A percentile compares a stretch with the other conserved stretches of the same genome.
These are phyloP conservation scores for Hirsutella minnesotensis DNA, from an alignment of 2,329 filamentous ascomycete species.

Conservation along the genomic window DNA sequence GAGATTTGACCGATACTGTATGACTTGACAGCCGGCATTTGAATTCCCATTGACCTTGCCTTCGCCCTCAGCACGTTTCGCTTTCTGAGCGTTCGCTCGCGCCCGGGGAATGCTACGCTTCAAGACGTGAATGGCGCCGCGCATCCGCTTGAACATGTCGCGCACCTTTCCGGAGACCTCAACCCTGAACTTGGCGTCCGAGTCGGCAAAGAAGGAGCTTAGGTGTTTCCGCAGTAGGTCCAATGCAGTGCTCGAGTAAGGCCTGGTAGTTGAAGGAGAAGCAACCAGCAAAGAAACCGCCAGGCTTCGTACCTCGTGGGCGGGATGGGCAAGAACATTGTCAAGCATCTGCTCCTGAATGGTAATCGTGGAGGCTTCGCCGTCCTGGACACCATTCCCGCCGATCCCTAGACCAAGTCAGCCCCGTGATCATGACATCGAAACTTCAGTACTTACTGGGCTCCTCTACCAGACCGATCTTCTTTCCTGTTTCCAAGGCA, in stretches of 20 bases:
- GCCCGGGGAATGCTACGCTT: conserved; percentile 29
- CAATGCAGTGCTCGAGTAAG: conserved; percentile 54
- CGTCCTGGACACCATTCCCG: conserved; percentile 5
- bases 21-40: conserved; percentile 13
- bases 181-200: conserved; percentile 75
- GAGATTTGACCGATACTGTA: conserved; percentile 26
- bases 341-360: conserved; percentile 35
- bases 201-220: conserved; percentile 64
- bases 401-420: conserved; percentile 14
- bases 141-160: conserved; percentile 64
- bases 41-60: conserved; percentile 1
- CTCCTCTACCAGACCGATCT: conserved; percentile 56
- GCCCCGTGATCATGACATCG: neutral
- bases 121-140: conserved; percentile 50
- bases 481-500: conserved; percentile 60
- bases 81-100: conserved; percentile 23
- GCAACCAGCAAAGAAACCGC: conserved; percentile 70
- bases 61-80: conserved; percentile 9
- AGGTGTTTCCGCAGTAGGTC: conserved; percentile 53
- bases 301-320: conserved; percentile 60
- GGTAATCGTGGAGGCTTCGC: conserved; percentile 16
- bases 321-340: conserved; percentile 40
- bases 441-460: conserved; percentile 32
- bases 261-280: conserved; percentile 61
- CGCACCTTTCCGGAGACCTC: conserved; percentile 66